Percentiles rank a stretch among this genome's conserved stretches.
phyloP scores from a whole-genome alignment of 768 basidiomycete species.

The Exidia glandulosa region DNA sequence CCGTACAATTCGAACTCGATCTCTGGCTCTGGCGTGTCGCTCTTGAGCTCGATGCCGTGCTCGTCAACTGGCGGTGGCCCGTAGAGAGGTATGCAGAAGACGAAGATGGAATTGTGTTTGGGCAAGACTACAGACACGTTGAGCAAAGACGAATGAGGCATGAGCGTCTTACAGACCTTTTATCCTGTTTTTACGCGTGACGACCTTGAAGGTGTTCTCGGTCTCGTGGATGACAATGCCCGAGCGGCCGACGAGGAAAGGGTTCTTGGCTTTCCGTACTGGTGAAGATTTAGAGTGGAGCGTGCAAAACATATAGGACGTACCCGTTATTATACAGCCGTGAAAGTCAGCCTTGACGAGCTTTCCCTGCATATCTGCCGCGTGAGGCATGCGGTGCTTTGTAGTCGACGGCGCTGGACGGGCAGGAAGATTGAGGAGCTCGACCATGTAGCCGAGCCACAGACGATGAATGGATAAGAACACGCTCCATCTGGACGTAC shows the following conservation, averaged over 20 bases:
- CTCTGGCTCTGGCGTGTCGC: slow-evolving; percentile 28
- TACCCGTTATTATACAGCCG: slow-evolving; percentile 69
- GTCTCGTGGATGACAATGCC: slow-evolving; percentile 87
- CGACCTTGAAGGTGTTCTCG: slow-evolving; percentile 76
- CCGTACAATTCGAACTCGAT: slow-evolving; percentile 74
- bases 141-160: not conserved
- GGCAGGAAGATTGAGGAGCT: slow-evolving; percentile 50
- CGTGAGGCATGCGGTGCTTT: slow-evolving; percentile 33
- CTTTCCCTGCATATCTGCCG: slow-evolving; percentile 64
- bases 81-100: slow-evolving; percentile 57
- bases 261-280: slow-evolving; percentile 73
- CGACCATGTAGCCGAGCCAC: slow-evolving; percentile 87
- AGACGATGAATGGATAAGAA: slow-evolving; percentile 69
- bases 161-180: slow-evolving; percentile 40
- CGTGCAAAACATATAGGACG: too few relatives aligned
- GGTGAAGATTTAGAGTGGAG: too few relatives aligned
- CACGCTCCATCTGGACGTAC: slow-evolving; percentile 53
- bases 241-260: slow-evolving; percentile 56
- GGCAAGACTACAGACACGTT: slow-evolving; percentile 48
- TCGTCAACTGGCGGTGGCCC: too few relatives aligned
- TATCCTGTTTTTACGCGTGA: slow-evolving; percentile 54
- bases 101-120: slow-evolving; percentile 65
- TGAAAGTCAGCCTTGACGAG: slow-evolving; percentile 85
- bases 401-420: slow-evolving; percentile 16
- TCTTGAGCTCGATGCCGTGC: not conserved